phyloP scores from a whole-genome alignment of 495 filamentous ascomycete species.

The Penicillium waksmanii region DNA sequence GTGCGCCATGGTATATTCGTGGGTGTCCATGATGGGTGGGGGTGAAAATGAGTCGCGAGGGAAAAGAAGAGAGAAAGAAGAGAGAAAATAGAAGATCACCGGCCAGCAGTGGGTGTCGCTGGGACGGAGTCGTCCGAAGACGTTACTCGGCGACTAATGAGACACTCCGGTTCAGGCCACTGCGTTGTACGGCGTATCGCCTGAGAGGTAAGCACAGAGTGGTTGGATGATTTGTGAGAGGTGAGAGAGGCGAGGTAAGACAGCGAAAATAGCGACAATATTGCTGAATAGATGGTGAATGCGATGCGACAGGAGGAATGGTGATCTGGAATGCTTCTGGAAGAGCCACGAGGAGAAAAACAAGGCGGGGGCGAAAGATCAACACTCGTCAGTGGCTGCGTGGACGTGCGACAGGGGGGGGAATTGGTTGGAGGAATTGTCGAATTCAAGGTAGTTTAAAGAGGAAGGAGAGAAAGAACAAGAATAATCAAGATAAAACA shows the following conservation, averaged over 20 bases:
- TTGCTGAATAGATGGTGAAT: neutral
- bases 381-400: slow-evolving; percentile 11
- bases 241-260: neutral
- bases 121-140: slow-evolving; percentile 32
- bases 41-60: neutral
- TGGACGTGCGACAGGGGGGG: slow-evolving; percentile 6
- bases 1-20: slow-evolving; percentile 32
- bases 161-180: slow-evolving; percentile 29
- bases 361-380: slow-evolving; percentile 20
- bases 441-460: neutral
- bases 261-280: no score
- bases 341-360: slow-evolving; percentile 17
- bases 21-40: slow-evolving; percentile 49
- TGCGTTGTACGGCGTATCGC: slow-evolving; percentile 20
- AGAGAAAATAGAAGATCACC: slow-evolving; percentile 19
- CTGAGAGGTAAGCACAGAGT: neutral
- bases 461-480: slow-evolving; percentile 2
- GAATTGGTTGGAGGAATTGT: neutral
- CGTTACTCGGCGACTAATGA: slow-evolving; percentile 33
- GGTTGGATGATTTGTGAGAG: neutral
- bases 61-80: slow-evolving; percentile 1
- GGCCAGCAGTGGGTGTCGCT: slow-evolving; percentile 35
- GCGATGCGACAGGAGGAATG: neutral
- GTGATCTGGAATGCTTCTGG: slow-evolving; percentile 32
- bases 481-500: neutral